Base-by-base conservation (phyloP, 2,329 filamentous ascomycete species). In the Cadophora luteo-olivacea region DNA sequence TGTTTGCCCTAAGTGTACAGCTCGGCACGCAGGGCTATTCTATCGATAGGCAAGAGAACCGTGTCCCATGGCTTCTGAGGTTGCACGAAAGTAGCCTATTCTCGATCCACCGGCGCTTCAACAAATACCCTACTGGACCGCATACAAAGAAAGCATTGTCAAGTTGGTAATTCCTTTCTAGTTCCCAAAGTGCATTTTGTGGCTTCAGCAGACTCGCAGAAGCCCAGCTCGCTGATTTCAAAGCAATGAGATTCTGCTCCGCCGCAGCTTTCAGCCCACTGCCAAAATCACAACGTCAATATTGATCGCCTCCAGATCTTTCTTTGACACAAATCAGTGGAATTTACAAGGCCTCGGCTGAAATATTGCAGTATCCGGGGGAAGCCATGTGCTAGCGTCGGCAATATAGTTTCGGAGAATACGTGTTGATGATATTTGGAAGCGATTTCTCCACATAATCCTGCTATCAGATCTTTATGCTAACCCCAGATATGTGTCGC, bases 361-460 rank as follows among this genome's bases (percentile, higher is more conserved):
- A n/a, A n/a, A 25, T 54, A 54, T 19, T 14, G 25, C 14, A 32
- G 25, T 32, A 54, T 54, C 51, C 33, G 51, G 51, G 51, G 51
- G n/a, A 54, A 54, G 25, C 24, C 14, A 6, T 32, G 51, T 54
- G 25, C 25, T 25, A 32, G 51, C 51, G 4, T 32, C 51, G 25
- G 25, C 51, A 33, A 54, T 33, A 16, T 54, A 54, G 12, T 54
- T 54, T 54, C 51, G 51, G 51, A 54, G 51, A 54, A 54, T 54
- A 32, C 11, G 19, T 19, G 51, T 32, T 5, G 12, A 54, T 1
- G 14, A 54, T 19, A 54, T 54, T 32, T 54, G 51, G 51, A 54
- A 54, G 25, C 51, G 51, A 54, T 32, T 3, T 32, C 51, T 54
- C 12, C 25, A 54, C 51, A 25, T 54, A 54, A 32, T 54, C 25